Conservation (phyloP, 305 asterid species). For the Fraxinus nigra region DNA sequence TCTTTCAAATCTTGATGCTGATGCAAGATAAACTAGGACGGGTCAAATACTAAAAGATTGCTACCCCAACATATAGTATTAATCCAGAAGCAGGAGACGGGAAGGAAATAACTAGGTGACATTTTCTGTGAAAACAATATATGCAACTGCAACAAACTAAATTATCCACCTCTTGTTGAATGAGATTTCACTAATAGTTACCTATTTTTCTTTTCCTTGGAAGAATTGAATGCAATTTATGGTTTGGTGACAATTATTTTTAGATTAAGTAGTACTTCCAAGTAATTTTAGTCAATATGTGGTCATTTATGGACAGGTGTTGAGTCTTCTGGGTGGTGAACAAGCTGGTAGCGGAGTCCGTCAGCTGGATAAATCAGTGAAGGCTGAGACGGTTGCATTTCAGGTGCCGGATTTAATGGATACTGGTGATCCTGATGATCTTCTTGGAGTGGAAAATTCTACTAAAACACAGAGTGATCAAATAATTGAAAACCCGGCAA, state of each 20-base stretch:
- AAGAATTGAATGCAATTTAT: constrained; percentile 1
- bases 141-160: background rate
- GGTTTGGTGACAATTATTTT: constrained; percentile 16
- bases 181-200: background rate
- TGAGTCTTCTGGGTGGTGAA: constrained; percentile 55
- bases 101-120: background rate
- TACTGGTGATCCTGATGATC: constrained; percentile 64
- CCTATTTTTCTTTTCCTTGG: background rate
- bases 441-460: constrained; percentile 46
- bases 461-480: constrained; percentile 35
- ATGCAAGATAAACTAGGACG: background rate
- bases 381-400: constrained; percentile 40
- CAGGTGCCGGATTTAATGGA: constrained; percentile 84
- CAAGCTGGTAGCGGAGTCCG: constrained; percentile 38
- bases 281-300: constrained; percentile 11
- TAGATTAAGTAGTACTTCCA: constrained; percentile 5
- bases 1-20: background rate
- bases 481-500: constrained; percentile 31
- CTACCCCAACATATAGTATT: background rate
- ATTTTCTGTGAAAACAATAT: background rate
- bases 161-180: background rate
- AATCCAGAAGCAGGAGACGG: background rate
- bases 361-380: constrained; percentile 37
- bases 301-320: constrained; percentile 45
- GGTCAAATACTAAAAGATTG: background rate